These are phyloP conservation scores for Pleurotus tuber-regium DNA, from an alignment of 768 basidiomycete genomes.

Conservation along the genomic window DNA sequence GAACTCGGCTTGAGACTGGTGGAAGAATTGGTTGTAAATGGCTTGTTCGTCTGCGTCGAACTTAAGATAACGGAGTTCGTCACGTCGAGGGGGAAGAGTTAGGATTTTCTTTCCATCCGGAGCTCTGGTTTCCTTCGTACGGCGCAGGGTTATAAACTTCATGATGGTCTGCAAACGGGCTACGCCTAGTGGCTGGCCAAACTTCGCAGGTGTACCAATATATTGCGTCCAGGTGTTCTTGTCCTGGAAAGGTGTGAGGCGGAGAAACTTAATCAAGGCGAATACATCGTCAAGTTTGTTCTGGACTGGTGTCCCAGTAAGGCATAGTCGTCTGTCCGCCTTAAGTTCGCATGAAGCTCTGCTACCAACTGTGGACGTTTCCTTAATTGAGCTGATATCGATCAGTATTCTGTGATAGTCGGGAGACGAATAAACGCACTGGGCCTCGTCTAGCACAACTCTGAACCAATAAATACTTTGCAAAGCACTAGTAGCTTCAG, in stretches of 20 bases:
- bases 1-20: constrained; percentile 90
- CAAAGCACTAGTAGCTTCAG: constrained; percentile 69
- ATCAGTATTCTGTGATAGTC: constrained; percentile 7
- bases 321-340: constrained; percentile 88
- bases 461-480: constrained; percentile 97
- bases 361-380: constrained; percentile 90
- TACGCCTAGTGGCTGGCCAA: constrained; percentile 84
- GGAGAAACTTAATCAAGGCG: constrained; percentile 94
- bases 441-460: constrained; percentile 91
- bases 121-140: constrained; percentile 89
- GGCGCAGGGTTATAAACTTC: constrained; percentile 93
- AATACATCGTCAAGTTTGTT: constrained; percentile 99
- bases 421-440: constrained; percentile 56
- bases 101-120: constrained; percentile 84
- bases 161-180: constrained; percentile 95
- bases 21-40: constrained; percentile 88
- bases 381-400: constrained; percentile 84
- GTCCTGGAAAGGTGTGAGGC: constrained; percentile 89
- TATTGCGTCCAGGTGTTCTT: constrained; percentile 91
- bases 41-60: constrained; percentile 79
- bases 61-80: constrained; percentile 82
- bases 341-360: constrained; percentile 93
- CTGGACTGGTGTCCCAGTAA: constrained; percentile 99
- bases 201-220: constrained; percentile 91
- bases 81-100: constrained; percentile 84